Evolutionary conservation across 805 yeast species (phyloP), one percentile per base, ranked within the genome.

Genomic region (Schwanniomyces polymorphus): DNA sequence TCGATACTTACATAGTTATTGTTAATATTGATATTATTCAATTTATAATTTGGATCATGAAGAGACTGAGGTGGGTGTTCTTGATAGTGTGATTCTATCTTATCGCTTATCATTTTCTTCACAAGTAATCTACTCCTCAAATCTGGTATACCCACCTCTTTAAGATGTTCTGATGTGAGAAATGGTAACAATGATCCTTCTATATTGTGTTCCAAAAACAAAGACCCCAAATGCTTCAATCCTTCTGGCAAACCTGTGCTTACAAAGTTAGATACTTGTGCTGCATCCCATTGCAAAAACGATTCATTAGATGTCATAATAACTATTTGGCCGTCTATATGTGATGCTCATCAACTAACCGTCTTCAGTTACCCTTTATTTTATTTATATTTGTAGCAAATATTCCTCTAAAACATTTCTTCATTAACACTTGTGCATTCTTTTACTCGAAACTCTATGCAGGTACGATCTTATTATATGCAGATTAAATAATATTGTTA

Each of bases 111-210:
- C 26, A 81, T 77, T 43, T 77, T 73, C 60, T 88, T 82, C 37
- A 91, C 67, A 34, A 64, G 61, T 3, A 91, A 70, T 25, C 97
- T 74, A 16, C 79, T 76, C 27, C 78, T 76, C 27, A 86, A 60
- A 28, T 73, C 68, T 5, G 50, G 46, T 1, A 87, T 75, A 2
- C 91, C 95, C 58, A 92, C 68, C 44, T 91, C 97, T 50, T 75
- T 72, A 38, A 91, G 78, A 59, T 90, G 94, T 7, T 78, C 81
- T 10, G 87, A 80, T 27, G 82, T 81, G 42, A 91, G 70, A 50
- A 81, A 84, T 1, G 88, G 82, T 43, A 92, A 68, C 4, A 87
- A 75, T 27, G 86, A 80, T 1, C 97, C 97, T 3, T 85, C 82
- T 43, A 88, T 80, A 54, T 83, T 83, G 64, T 88, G 80, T 2